Percentiles rank a stretch among this genome's conserved stretches.
These are phyloP conservation scores for Coemansia sp. DNA, from an alignment of 192 early-diverging fungal genomes.

Conservation along the genomic window DNA sequence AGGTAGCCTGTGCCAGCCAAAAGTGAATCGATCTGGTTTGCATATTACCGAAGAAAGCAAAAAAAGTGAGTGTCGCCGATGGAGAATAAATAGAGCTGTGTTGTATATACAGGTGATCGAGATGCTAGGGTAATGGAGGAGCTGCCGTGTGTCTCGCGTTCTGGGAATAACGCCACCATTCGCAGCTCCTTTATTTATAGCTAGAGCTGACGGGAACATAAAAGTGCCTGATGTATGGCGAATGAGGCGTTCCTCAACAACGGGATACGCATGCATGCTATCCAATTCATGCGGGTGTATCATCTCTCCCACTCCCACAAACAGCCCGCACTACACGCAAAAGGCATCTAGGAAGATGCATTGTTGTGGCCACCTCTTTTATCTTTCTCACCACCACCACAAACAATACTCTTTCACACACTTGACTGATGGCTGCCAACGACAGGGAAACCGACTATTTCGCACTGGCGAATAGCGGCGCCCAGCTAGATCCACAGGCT, in stretches of 20 bases:
- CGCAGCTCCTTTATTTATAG: neutral
- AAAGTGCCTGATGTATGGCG: neutral
- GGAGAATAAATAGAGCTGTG: neutral
- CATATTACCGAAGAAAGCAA: neutral
- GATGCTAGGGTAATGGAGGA: neutral
- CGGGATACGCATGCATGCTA: neutral
- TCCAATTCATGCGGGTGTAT: neutral
- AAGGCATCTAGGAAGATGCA: neutral
- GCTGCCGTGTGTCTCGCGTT: neutral
- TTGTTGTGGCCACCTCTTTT: neutral
- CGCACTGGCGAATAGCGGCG: constrained; percentile 5
- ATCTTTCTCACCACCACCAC: neutral
- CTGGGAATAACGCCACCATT: neutral
- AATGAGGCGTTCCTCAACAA: neutral
- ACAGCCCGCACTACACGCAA: neutral
- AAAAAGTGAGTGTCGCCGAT: neutral
- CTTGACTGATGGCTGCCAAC: neutral
- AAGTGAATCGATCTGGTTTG: neutral
- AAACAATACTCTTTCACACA: neutral
- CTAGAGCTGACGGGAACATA: neutral
- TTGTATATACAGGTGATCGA: neutral
- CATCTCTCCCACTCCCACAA: neutral
- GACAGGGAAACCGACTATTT: constrained; percentile 19
- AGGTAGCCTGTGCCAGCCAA: neutral
- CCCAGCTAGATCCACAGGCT: neutral